phyloP scores from a whole-genome alignment of 352 stramenopile species.

The Globisporangium megalacanthum region DNA sequence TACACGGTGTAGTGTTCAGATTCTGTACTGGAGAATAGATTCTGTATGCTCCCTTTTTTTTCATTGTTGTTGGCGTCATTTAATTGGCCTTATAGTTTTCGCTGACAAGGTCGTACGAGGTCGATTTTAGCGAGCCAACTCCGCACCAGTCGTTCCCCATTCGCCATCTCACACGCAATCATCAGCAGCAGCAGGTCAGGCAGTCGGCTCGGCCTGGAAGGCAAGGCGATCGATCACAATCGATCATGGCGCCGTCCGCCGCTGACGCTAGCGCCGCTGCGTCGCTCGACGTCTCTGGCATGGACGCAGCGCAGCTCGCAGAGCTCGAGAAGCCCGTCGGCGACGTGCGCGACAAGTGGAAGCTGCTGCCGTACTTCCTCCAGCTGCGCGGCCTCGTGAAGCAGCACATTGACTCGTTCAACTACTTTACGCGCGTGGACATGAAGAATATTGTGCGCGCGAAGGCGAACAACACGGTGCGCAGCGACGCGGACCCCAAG shows the following conservation, averaged over 20 bases:
- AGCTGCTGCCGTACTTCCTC: constrained; percentile 98
- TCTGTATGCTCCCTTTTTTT: too few relatives aligned
- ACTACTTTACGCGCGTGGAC: constrained; percentile 99
- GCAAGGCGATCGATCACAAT: too few relatives aligned
- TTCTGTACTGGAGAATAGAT: too few relatives aligned
- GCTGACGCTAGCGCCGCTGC: constrained; percentile 4
- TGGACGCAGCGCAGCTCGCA: constrained; percentile 28
- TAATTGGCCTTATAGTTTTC: too few relatives aligned
- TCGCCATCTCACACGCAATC: too few relatives aligned
- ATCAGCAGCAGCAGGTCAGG: too few relatives aligned
- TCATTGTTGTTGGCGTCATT: too few relatives aligned
- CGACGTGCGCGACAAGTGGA: constrained; percentile 95
- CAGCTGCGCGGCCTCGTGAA: constrained; percentile 89
- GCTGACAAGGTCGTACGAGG: too few relatives aligned
- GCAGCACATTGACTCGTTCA: constrained; percentile 99
- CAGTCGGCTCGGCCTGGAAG: too few relatives aligned
- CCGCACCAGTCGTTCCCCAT: too few relatives aligned
- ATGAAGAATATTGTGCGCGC: constrained; percentile 98
- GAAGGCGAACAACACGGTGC: constrained; percentile 89
- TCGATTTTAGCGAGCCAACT: too few relatives aligned
- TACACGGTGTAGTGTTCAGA: too few relatives aligned
- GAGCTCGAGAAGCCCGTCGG: constrained; percentile 71
- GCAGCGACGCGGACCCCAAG: constrained; percentile 94
- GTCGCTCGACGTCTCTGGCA: constrained; percentile 1
- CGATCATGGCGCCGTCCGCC: not conserved